Evolutionary conservation across 2,329 filamentous ascomycete species (phyloP).

Genomic region (Neofusicoccum laricinum): DNA sequence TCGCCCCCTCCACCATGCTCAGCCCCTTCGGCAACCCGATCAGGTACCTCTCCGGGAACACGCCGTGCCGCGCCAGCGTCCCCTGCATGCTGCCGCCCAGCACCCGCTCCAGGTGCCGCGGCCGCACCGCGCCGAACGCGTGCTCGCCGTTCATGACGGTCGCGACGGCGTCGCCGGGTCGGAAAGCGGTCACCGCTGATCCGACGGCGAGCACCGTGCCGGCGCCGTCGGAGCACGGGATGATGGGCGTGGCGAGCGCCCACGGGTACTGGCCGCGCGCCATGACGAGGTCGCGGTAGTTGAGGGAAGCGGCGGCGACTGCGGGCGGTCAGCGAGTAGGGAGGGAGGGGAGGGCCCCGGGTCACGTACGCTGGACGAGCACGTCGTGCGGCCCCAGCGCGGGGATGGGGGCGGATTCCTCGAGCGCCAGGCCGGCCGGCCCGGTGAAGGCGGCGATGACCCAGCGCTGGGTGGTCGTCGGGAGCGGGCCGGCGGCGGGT

Average conservation of each 20-base stretch:
- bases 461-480: neutral
- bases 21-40: constrained; percentile 59
- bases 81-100: constrained; percentile 69
- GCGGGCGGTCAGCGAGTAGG: neutral
- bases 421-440: constrained; percentile 18
- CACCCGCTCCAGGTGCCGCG: constrained; percentile 47
- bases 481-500: neutral
- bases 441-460: neutral
- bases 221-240: constrained; percentile 59
- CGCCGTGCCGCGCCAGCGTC: constrained; percentile 63
- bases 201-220: constrained; percentile 63
- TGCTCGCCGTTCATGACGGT: constrained; percentile 59
- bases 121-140: constrained; percentile 48
- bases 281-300: constrained; percentile 51
- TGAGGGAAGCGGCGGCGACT: constrained; percentile 49
- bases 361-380: constrained; percentile 58
- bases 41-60: constrained; percentile 65
- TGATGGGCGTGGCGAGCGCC: constrained; percentile 32
- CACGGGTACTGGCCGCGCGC: constrained; percentile 37
- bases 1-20: constrained; percentile 44
- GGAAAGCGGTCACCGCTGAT: constrained; percentile 54
- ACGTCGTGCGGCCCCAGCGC: constrained; percentile 67
- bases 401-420: constrained; percentile 50
- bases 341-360: neutral
- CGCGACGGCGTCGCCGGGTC: constrained; percentile 66